These are phyloP conservation scores for Blumeria hordei DNA, from an alignment of 2,329 filamentous ascomycete genomes.

Conservation along the genomic window DNA sequence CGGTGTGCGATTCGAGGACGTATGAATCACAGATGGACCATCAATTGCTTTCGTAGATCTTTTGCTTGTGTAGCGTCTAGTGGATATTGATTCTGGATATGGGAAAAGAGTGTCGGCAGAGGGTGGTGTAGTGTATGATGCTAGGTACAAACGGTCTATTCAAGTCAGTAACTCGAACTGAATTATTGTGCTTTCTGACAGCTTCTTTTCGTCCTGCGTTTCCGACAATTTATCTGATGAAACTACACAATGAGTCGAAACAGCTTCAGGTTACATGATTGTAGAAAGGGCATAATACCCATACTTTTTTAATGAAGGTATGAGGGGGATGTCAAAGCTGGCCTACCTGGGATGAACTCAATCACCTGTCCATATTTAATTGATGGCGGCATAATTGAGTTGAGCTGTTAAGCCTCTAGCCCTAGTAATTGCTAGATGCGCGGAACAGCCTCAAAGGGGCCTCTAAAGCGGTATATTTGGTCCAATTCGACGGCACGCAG, in stretches of 20 bases:
- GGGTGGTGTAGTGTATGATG: conserved; percentile 67
- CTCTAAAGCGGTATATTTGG: no score
- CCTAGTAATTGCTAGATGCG: no score
- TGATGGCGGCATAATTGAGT: conserved; percentile 19
- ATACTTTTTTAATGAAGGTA: no score
- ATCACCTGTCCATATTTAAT: conserved; percentile 60
- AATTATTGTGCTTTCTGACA: neutral
- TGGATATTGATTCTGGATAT: conserved; percentile 33
- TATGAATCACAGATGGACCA: conserved; percentile 24
- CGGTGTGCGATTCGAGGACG: conserved; percentile 27
- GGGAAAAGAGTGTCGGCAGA: conserved; percentile 68
- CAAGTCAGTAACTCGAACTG: conserved; percentile 13
- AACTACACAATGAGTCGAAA: no score
- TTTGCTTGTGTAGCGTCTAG: conserved; percentile 48
- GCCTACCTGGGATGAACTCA: conserved; percentile 80
- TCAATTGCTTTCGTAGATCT: conserved; percentile 41
- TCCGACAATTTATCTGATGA: no score
- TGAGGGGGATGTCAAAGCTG: neutral
- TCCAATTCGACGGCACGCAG: no score
- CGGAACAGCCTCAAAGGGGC: no score
- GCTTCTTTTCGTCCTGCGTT: no score
- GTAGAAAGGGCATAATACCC: no score
- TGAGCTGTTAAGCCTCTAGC: neutral
- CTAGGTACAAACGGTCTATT: conserved; percentile 80
- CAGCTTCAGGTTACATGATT: no score